Base-by-base conservation (phyloP, 495 filamentous ascomycete species). In the Amorphotheca resinae region DNA sequence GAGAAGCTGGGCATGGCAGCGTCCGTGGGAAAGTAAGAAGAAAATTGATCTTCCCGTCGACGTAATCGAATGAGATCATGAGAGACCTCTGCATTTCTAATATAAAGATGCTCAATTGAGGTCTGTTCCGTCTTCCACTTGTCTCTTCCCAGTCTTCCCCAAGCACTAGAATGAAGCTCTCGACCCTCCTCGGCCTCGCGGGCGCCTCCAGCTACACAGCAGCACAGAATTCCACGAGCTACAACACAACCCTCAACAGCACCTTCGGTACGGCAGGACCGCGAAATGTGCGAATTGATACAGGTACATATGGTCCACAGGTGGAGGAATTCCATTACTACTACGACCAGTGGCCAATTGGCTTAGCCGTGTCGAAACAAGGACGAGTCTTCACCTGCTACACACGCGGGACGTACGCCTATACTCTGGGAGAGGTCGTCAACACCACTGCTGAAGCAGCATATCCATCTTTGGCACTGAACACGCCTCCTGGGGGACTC, bases 331-430 rank as follows among this genome's bases (percentile, higher is more conserved):
- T 55, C 9, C 59, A 66, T 38, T 62, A 62, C 40, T 66, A 62
- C 46, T 64, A 66, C 41, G 59, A 63, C 32, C 55, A 66, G 51
- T 64, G 62, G 62, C 64, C 64, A 11, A 65, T 63, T 30, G 64
- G 59, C 4, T 51, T 64, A 18, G 54, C 60, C 8, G 57, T 64
- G 4, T 60, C 63, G 15, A 59, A 49, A 8, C 51, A 57, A 9
- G 62, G 58, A 28, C 50, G 63, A 12, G 48, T 64, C 8, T 67
- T 67, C 45, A 55, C 59, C 12, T 61, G 54, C 46, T 66, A 61
- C 41, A 62, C 63, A 12, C 57, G 58, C 22, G 60, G 60, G 28
- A 48, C 35, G 17, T 56, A 59, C 46, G 18, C 38, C 2, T 66
- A 56, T 46, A 66, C 57, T 6, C 44, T 59, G 20, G 62, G 59